Evolutionary conservation across 495 filamentous ascomycete genomes (phyloP).

Genomic region (Neurospora sublineolata): DNA sequence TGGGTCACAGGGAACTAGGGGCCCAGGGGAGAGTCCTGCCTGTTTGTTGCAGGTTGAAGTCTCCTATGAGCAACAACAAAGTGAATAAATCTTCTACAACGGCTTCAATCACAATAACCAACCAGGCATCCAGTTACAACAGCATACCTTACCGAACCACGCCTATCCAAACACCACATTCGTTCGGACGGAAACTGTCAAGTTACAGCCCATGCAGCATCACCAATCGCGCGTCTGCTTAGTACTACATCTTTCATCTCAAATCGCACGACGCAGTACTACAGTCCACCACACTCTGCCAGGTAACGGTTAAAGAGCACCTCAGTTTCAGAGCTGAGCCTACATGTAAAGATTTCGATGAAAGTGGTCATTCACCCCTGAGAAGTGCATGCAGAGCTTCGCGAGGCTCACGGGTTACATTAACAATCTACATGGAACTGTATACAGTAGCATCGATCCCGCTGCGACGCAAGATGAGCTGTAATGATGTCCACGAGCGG

Average conservation of each 20-base stretch:
- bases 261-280: background rate
- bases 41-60: too few relatives aligned
- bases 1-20: background rate
- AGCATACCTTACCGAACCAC: background rate
- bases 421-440: too few relatives aligned
- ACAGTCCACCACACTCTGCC: background rate
- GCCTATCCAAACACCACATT: background rate
- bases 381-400: background rate
- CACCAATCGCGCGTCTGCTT: background rate
- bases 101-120: too few relatives aligned
- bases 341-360: too few relatives aligned
- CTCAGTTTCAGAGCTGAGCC: background rate
- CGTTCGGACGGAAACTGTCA: background rate
- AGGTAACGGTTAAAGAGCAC: background rate
- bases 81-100: background rate
- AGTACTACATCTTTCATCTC: background rate
- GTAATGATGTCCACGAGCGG: too few relatives aligned
- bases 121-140: too few relatives aligned
- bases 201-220: background rate
- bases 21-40: too few relatives aligned
- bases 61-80: background rate
- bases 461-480: too few relatives aligned
- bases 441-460: too few relatives aligned
- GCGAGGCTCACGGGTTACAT: too few relatives aligned
- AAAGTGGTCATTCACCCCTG: background rate